phyloP scores from a whole-genome alignment of 805 yeast genomes.

The Kurtzmaniella cleridarum region DNA sequence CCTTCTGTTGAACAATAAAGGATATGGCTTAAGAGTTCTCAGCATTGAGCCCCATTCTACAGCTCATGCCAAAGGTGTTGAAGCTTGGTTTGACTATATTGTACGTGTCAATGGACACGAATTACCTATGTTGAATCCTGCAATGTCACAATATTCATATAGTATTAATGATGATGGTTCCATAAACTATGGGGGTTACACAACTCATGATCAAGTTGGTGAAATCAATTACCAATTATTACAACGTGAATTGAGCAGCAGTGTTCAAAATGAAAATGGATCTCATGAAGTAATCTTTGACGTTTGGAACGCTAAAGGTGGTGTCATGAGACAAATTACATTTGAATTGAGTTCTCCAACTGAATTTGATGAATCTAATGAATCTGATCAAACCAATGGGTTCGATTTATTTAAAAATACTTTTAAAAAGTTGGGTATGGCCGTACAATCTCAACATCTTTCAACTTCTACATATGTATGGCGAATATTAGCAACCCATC shows the following conservation, averaged over 20 bases:
- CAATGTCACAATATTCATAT: constrained; percentile 22
- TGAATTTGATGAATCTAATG: constrained; percentile 4
- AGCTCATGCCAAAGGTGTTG: constrained; percentile 42
- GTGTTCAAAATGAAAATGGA: constrained; percentile 25
- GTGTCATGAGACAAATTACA: constrained; percentile 33
- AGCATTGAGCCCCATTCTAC: constrained; percentile 33
- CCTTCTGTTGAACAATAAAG: constrained; percentile 30
- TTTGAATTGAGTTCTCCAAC: constrained; percentile 17
- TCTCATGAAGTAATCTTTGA: constrained; percentile 45
- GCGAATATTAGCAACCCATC: constrained; percentile 72
- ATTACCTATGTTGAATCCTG: constrained; percentile 34
- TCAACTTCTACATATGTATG: constrained; percentile 77
- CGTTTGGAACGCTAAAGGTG: constrained; percentile 89
- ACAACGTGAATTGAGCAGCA: constrained; percentile 35
- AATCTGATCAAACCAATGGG: constrained; percentile 15
- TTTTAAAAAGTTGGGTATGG: constrained; percentile 55
- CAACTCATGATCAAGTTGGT: constrained; percentile 28
- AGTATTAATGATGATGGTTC: constrained; percentile 37
- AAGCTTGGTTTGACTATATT: constrained; percentile 84
- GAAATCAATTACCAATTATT: constrained; percentile 39
- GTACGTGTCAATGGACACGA: constrained; percentile 76
- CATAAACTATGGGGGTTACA: constrained; percentile 29
- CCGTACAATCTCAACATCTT: constrained; percentile 74
- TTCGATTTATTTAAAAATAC: constrained; percentile 16
- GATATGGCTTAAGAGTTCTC: constrained; percentile 35